phyloP scores from a whole-genome alignment of 768 basidiomycete species.

The Suillus plorans region DNA sequence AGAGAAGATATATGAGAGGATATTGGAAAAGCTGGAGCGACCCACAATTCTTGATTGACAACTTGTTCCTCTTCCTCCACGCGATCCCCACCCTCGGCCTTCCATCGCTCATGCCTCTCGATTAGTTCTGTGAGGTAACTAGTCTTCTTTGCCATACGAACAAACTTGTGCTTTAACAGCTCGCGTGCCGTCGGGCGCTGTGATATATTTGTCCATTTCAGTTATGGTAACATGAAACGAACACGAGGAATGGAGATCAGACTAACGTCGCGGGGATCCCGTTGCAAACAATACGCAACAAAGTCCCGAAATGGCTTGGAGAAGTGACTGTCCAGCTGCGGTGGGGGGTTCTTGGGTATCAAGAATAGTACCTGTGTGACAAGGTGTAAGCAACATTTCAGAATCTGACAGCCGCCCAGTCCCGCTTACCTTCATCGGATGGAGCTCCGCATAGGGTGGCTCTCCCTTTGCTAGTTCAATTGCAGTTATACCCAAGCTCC shows the following conservation, averaged over 20 bases:
- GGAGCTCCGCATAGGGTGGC: conserved; percentile 96
- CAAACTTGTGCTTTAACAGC: conserved; percentile 93
- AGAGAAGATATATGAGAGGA: conserved; percentile 10
- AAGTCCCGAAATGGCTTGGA: conserved; percentile 94
- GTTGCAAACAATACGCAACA: conserved; percentile 86
- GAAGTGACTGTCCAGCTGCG: conserved; percentile 85
- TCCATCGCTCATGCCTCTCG: conserved; percentile 93
- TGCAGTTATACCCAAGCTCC: conserved; percentile 96
- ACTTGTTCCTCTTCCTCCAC: conserved; percentile 70
- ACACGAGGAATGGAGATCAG: neutral
- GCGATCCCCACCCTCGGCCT: conserved; percentile 80
- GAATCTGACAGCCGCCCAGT: neutral
- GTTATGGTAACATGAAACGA: neutral
- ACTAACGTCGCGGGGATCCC: conserved; percentile 89
- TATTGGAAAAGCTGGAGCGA: conserved; percentile 11
- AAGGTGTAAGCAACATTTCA: neutral
- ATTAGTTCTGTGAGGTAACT: conserved; percentile 94
- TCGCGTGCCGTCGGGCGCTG: conserved; percentile 95
- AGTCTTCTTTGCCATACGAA: conserved; percentile 92
- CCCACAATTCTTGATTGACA: conserved; percentile 63
- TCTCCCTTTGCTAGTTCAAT: conserved; percentile 98
- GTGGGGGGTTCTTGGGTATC: conserved; percentile 97
- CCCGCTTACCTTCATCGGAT: conserved; percentile 91
- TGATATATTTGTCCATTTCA: conserved; percentile 19
- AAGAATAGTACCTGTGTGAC: conserved; percentile 85